Evolutionary conservation across 495 filamentous ascomycete genomes (phyloP), one percentile per base, ranked within the genome.

Genomic region (Pyrenula aspistea): DNA sequence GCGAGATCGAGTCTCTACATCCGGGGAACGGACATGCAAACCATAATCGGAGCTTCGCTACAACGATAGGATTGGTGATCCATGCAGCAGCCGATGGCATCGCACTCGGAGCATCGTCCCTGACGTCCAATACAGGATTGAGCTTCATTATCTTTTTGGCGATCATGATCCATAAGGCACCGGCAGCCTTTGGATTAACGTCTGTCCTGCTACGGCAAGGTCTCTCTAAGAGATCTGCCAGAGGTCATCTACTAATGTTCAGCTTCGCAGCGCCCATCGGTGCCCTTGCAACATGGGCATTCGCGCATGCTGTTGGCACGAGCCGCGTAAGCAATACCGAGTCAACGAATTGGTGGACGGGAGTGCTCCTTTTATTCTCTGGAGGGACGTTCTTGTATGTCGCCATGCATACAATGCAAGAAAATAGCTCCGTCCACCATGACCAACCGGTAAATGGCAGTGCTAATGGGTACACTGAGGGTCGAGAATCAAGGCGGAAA

Each of bases 381-480:
- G 93, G 84, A 1, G 93, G 93, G 15, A 98, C 93, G 2, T 98
- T 98, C 67, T 73, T 98, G 89, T 96, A 98, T 65, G 93, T 98
- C 24, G 94, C 93, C 1, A 95, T 96, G 92, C 93, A 98, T 65
- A 89, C 91, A 2, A 96, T 97, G 90, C 89, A 92, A 65, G 90
- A 95, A 63, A 83, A 85, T 50, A 81, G 82, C 57, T 69, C 60
- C 56, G 71, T 54, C 60, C 73, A 53, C 47, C 65, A 56, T 61
- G 79, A 64, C 56, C 79, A 83, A 12, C 78, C 81, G 51, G 48
- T 66, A 8, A 74, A 76, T 56, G 64, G 67, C 8, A 66, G 67
- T 25, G 64, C 67, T 23, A 91, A 89, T 64, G 88, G 88, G 22
- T 91, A 86, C 63, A 66, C 77, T 12, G 86, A 91, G 55, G 63